Percentiles rank a stretch among this genome's conserved stretches.
Evolutionary conservation across 305 asterid species (phyloP).

Genomic region (Nicotiana rustica): DNA sequence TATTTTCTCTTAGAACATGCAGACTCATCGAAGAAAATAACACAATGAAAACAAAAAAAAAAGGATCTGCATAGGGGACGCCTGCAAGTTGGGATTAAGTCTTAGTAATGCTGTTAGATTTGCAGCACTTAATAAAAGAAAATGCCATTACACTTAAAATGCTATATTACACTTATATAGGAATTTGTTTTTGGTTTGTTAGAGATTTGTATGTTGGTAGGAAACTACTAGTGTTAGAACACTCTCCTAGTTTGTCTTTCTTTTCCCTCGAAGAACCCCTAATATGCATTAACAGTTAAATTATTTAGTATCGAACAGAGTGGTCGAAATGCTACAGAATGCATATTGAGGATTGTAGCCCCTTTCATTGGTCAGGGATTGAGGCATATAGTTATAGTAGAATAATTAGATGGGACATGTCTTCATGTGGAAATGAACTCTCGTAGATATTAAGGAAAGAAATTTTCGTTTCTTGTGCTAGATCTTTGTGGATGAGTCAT

Average conservation of each 20-base stretch:
- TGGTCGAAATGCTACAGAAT: background rate
- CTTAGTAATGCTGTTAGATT: background rate
- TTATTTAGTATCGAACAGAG: background rate
- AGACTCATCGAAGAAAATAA: background rate
- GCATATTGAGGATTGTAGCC: slow-evolving; percentile 19
- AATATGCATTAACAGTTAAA: background rate
- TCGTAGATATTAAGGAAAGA: background rate
- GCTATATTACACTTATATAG: background rate
- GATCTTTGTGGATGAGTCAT: background rate
- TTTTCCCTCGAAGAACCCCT: background rate
- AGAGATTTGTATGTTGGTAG: background rate
- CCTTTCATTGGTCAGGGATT: background rate
- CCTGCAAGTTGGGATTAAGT: background rate
- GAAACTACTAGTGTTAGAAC: background rate
- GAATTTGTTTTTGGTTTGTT: background rate
- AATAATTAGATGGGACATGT: background rate
- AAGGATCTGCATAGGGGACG: background rate
- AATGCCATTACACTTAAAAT: background rate
- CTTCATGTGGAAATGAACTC: slow-evolving; percentile 22
- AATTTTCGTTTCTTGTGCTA: background rate
- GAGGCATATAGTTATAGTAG: background rate
- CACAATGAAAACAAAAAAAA: background rate
- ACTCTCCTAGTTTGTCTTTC: background rate
- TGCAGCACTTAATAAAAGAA: background rate
- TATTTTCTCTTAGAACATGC: background rate